Conservation (phyloP, 495 filamentous ascomycete species). For the Sphaerosporella brunnea region DNA sequence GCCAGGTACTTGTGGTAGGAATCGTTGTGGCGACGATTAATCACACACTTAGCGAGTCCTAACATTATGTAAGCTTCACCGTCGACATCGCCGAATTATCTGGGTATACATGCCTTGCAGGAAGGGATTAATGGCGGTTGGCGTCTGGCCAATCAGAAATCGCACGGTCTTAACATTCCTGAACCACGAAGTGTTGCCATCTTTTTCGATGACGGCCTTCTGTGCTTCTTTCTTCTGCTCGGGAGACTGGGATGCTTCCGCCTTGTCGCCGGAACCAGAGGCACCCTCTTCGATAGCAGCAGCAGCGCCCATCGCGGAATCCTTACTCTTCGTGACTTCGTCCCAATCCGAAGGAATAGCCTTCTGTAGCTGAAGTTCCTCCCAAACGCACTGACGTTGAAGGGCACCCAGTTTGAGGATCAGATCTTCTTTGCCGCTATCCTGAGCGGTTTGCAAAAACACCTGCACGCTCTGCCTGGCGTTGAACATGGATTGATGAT, state of each 20-base stretch:
- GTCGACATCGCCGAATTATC: no score
- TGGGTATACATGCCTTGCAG: slow-evolving; percentile 21
- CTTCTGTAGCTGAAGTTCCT: slow-evolving; percentile 58
- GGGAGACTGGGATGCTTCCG: slow-evolving; percentile 13
- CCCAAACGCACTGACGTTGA: slow-evolving; percentile 60
- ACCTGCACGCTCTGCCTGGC: slow-evolving; percentile 39
- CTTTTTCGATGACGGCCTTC: slow-evolving; percentile 28
- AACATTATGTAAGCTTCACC: neutral
- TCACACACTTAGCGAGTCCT: slow-evolving; percentile 57
- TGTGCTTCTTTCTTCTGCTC: slow-evolving; percentile 28
- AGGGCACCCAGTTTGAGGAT: slow-evolving; percentile 47
- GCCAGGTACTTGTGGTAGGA: slow-evolving; percentile 44
- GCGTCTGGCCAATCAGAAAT: slow-evolving; percentile 55
- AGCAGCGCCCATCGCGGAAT: slow-evolving; percentile 32
- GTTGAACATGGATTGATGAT: slow-evolving; percentile 45
- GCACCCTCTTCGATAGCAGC: slow-evolving; percentile 28
- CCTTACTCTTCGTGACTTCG: slow-evolving; percentile 39
- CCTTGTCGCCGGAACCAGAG: slow-evolving; percentile 1
- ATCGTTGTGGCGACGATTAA: slow-evolving; percentile 53
- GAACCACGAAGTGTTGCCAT: slow-evolving; percentile 40
- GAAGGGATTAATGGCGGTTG: slow-evolving; percentile 29
- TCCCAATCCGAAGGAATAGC: slow-evolving; percentile 49
- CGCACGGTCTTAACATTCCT: slow-evolving; percentile 63
- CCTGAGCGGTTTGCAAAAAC: slow-evolving; percentile 34
- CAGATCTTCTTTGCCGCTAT: slow-evolving; percentile 18